phyloP scores from a whole-genome alignment of 2,329 filamentous ascomycete genomes.

The Phaeosphaeria sp. region DNA sequence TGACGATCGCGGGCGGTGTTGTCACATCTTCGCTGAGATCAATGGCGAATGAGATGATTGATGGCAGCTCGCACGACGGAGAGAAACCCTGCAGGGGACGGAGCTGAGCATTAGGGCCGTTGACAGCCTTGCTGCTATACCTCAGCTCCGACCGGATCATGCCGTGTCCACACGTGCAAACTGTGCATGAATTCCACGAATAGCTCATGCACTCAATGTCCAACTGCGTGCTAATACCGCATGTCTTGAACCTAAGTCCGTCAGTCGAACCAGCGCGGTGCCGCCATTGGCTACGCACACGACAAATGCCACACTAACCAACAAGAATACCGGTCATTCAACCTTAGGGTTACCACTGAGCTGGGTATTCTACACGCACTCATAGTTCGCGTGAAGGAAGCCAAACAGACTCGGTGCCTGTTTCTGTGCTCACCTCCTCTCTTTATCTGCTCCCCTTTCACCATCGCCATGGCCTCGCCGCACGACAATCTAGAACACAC shows the following conservation, averaged over 20 bases:
- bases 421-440: not conserved
- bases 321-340: slow-evolving; percentile 12
- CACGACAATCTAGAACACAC: not conserved
- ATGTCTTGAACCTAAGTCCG: slow-evolving; percentile 5
- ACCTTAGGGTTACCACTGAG: slow-evolving; percentile 11
- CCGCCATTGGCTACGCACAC: slow-evolving; percentile 13
- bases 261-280: not conserved
- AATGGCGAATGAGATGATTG: not conserved
- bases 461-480: slow-evolving; percentile 7
- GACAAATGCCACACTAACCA: slow-evolving; percentile 11
- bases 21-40: not conserved
- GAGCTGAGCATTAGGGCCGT: not conserved
- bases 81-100: not conserved
- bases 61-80: not conserved
- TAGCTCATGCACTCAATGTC: slow-evolving; percentile 7
- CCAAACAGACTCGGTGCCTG: not conserved
- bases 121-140: not conserved
- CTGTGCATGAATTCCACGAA: slow-evolving; percentile 9
- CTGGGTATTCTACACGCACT: slow-evolving; percentile 7
- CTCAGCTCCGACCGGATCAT: slow-evolving; percentile 4
- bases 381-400: slow-evolving; percentile 6
- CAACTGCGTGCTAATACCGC: slow-evolving; percentile 9
- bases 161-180: slow-evolving; percentile 10
- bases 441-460: not conserved
- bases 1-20: not conserved